Base-by-base conservation (phyloP, 1,139 yeast species). In the Diutina ranongensis region DNA sequence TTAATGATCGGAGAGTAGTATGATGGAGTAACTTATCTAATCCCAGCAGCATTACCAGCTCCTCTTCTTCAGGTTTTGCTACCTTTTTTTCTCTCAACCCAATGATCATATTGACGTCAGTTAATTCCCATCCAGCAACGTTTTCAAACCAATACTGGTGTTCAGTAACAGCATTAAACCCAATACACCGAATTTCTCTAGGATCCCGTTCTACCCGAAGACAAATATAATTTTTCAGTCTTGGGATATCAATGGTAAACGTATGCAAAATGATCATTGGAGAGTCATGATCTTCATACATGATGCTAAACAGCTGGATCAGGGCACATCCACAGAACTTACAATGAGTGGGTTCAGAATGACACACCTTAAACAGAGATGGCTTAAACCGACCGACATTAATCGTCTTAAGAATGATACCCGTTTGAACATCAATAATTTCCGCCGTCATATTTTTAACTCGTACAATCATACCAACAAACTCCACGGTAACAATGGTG, bases 321-420 rank as follows among this genome's bases (percentile, higher is more conserved):
- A 94, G 83, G 0, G 85, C 89, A 65, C 94, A 83, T 1, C 96
- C 96, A 66, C 96, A 87, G 60, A 87, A 87, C 48, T 83, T 73
- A 62, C 96, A 87, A 63, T 87, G 95, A 0, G 87, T 80, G 2
- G 95, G 94, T 53, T 80, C 87, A 45, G 83, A 81, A 58, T 86
- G 95, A 49, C 86, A 78, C 0, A 83, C 92, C 49, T 72, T 67
- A 50, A 86, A 71, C 0, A 82, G 60, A 1, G 73, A 73, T 1
- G 77, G 75, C 54, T 77, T 78, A 63, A 79, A 81, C 45, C 75
- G 74, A 1, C 83, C 86, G 45, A 86, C 73, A 41, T 69, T 60
- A 72, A 78, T 57, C 60, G 72, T 57, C 67, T 76, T 57, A 70
- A 74, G 50, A 64, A 68, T 47, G n/a, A 79, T 77, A 3, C 95